A percentile compares a stretch with the other conserved stretches of the same genome.
Conservation (phyloP, 1,139 yeast species). For the Blastobotrys elegans region DNA sequence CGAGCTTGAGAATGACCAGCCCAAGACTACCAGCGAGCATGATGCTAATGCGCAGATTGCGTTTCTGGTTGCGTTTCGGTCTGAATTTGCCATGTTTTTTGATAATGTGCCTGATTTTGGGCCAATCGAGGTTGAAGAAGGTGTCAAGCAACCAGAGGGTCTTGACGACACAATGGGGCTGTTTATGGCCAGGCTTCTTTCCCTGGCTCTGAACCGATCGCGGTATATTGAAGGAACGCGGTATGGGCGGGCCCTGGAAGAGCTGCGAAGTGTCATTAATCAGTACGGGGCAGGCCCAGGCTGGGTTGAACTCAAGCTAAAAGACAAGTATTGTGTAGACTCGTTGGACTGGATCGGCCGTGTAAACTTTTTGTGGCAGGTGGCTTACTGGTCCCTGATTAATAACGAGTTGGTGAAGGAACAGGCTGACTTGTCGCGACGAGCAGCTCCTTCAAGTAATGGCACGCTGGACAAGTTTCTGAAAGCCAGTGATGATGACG, state of each 20-base stretch:
- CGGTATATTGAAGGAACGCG: slow-evolving; percentile 38
- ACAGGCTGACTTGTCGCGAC: neutral
- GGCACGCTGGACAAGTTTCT: slow-evolving; percentile 13
- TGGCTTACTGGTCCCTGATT: slow-evolving; percentile 7
- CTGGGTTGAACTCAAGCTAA: slow-evolving; percentile 3
- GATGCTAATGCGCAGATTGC: slow-evolving; percentile 29
- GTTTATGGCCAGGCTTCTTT: slow-evolving; percentile 34
- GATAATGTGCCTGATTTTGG: slow-evolving; percentile 34
- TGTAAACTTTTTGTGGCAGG: slow-evolving; percentile 5
- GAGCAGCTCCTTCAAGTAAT: slow-evolving; percentile 11
- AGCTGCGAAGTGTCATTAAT: slow-evolving; percentile 19
- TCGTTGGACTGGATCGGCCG: slow-evolving; percentile 9
- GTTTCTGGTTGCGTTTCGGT: slow-evolving; percentile 33
- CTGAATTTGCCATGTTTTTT: slow-evolving; percentile 33
- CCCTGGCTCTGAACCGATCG: slow-evolving; percentile 37
- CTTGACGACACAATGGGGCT: slow-evolving; percentile 31
- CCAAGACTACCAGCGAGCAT: slow-evolving; percentile 17
- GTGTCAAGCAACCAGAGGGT: slow-evolving; percentile 25
- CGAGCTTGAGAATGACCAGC: slow-evolving; percentile 24
- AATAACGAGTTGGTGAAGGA: slow-evolving; percentile 1
- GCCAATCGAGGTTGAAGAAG: slow-evolving; percentile 40
- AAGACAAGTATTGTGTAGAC: slow-evolving; percentile 2
- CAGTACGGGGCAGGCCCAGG: slow-evolving; percentile 2
- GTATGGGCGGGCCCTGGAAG: slow-evolving; percentile 36
- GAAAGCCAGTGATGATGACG: slow-evolving; percentile 16